A percentile compares a stretch with the other conserved stretches of the same genome.
These are phyloP conservation scores for Talaromyces albobiverticillius DNA, from an alignment of 2,329 filamentous ascomycete species.

Conservation along the genomic window DNA sequence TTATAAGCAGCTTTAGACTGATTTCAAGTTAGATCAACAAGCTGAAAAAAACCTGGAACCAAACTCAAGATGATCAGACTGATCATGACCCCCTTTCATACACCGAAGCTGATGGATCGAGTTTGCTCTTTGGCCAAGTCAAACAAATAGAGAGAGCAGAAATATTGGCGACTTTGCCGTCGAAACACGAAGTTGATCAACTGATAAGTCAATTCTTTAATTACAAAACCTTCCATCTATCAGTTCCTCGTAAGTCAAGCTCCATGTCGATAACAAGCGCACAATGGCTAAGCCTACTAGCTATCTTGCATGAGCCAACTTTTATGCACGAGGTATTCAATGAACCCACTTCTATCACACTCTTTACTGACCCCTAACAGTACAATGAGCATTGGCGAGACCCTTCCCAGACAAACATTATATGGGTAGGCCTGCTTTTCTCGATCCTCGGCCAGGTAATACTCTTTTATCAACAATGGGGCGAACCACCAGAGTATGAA, in stretches of 20 bases:
- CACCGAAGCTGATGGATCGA: constrained; percentile 59
- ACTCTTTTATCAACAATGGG: constrained; percentile 59
- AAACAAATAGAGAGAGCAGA: constrained; percentile 72
- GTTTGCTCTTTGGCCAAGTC: constrained; percentile 72
- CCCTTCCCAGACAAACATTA: constrained; percentile 54
- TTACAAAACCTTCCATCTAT: not conserved
- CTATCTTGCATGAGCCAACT: constrained; percentile 11
- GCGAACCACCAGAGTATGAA: constrained; percentile 61
- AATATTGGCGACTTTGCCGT: constrained; percentile 73
- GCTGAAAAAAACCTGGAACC: constrained; percentile 7
- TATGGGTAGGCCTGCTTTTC: constrained; percentile 62
- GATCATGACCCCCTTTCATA: not conserved
- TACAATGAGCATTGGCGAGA: constrained; percentile 62
- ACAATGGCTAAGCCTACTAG: constrained; percentile 3
- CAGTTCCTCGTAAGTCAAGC: constrained; percentile 3
- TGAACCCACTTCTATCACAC: too few relatives aligned
- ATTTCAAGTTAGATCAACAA: constrained; percentile 4
- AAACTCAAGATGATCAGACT: constrained; percentile 4
- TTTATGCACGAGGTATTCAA: constrained; percentile 10
- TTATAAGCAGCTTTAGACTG: not conserved
- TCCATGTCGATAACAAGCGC: not conserved
- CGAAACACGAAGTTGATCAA: constrained; percentile 53
- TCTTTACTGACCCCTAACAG: constrained; percentile 27
- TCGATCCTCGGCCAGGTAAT: constrained; percentile 63
- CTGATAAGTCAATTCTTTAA: constrained; percentile 8